A percentile compares a stretch with the other conserved stretches of the same genome.
These are phyloP conservation scores for Sanghuangporus weigelae DNA, from an alignment of 1,284 basidiomycete genomes.

Conservation along the genomic window DNA sequence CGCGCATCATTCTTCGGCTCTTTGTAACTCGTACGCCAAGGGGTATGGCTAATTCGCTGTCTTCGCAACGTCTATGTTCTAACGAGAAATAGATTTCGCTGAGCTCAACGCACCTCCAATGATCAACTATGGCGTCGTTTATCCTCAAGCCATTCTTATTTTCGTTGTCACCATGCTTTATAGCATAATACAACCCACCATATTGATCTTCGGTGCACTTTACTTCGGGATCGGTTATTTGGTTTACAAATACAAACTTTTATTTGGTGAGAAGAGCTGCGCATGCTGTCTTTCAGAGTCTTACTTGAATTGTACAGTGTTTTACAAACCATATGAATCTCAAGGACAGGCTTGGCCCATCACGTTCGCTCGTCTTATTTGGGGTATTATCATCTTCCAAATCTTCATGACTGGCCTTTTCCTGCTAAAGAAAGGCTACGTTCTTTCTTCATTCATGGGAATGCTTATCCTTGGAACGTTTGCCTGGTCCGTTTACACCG, in stretches of 20 bases:
- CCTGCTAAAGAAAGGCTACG: constrained; percentile 73
- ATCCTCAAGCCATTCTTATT: constrained; percentile 92
- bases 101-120: constrained; percentile 96
- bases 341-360: constrained; percentile 94
- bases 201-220: constrained; percentile 89
- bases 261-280: constrained; percentile 64
- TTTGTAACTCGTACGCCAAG: constrained; percentile 82
- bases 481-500: constrained; percentile 77
- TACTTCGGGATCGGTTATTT: constrained; percentile 94
- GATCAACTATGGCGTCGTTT: constrained; percentile 91
- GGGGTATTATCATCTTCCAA: constrained; percentile 84
- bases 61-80: neutral
- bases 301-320: constrained; percentile 46
- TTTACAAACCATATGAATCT: constrained; percentile 91
- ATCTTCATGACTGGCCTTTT: constrained; percentile 95
- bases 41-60: constrained; percentile 49
- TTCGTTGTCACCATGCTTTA: constrained; percentile 95
- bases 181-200: constrained; percentile 92
- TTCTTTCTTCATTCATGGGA: constrained; percentile 71
- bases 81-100: constrained; percentile 65
- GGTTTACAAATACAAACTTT: constrained; percentile 96
- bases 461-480: constrained; percentile 77
- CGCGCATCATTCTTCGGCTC: constrained; percentile 62
- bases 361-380: constrained; percentile 82
- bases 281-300: neutral